Evolutionary conservation across 2,329 filamentous ascomycete genomes (phyloP).

Genomic region (Aspergillus sp.): DNA sequence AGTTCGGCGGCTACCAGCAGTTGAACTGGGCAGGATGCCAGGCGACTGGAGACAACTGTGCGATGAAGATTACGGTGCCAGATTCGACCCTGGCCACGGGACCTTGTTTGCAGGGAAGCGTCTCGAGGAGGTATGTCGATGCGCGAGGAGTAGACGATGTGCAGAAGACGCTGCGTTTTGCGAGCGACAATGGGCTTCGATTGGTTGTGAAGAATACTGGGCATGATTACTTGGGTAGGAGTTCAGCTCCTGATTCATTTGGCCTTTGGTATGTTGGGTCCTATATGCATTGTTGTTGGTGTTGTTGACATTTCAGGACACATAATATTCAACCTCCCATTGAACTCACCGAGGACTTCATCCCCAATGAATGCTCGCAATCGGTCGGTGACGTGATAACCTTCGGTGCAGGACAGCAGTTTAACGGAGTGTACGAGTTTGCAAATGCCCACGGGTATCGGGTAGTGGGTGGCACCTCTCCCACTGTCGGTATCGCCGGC

Average conservation of each 20-base stretch:
- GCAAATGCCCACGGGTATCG: slow-evolving; percentile 5
- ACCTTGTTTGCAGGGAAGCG: slow-evolving; percentile 10
- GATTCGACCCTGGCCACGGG: not conserved
- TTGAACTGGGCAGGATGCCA: slow-evolving; percentile 10
- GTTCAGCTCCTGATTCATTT: slow-evolving; percentile 8
- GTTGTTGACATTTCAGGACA: not conserved
- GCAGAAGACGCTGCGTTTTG: slow-evolving; percentile 5
- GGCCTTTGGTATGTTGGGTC: slow-evolving; percentile 2
- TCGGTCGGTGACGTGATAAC: slow-evolving; percentile 6
- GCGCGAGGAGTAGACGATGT: slow-evolving; percentile 9
- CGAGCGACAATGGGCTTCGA: not conserved
- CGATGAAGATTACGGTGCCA: not conserved
- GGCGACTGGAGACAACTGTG: slow-evolving; percentile 5
- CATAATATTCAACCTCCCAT: slow-evolving; percentile 12
- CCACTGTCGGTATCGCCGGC: slow-evolving; percentile 8
- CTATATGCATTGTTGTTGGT: not conserved
- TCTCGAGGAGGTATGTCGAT: slow-evolving; percentile 8
- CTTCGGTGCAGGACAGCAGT: slow-evolving; percentile 11
- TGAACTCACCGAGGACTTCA: not conserved
- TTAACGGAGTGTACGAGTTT: slow-evolving; percentile 9
- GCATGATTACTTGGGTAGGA: slow-evolving; percentile 11
- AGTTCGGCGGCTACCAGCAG: slow-evolving; percentile 7
- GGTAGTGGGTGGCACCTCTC: slow-evolving; percentile 7
- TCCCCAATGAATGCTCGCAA: slow-evolving; percentile 3
- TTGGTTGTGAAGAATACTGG: slow-evolving; percentile 13